A percentile compares a stretch with the other conserved stretches of the same genome.
Conservation (phyloP, 148 eudicot genomes). For the Silene uniflora region DNA sequence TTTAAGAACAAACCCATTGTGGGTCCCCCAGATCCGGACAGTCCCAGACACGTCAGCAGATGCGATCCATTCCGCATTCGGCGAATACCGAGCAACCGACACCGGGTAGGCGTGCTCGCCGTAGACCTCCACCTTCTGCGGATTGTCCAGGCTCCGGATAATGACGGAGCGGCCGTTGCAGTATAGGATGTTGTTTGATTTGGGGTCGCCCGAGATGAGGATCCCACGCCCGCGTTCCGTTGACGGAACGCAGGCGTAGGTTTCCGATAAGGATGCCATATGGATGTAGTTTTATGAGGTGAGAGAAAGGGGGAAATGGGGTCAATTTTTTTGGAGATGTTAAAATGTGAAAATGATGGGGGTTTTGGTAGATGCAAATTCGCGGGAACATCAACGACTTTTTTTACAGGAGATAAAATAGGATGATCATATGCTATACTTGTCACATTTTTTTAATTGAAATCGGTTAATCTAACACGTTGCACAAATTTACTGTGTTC, state of each 20-base stretch:
- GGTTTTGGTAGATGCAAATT: neutral
- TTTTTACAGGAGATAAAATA: neutral
- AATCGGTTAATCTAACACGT: conserved; percentile 4
- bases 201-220: conserved; percentile 79
- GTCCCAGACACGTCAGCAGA: conserved; percentile 83
- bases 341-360: neutral
- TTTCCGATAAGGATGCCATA: conserved; percentile 41
- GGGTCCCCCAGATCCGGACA: conserved; percentile 93
- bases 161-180: conserved; percentile 84
- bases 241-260: conserved; percentile 88
- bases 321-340: neutral
- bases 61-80: conserved; percentile 93
- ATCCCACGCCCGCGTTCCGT: conserved; percentile 94
- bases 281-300: neutral
- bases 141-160: conserved; percentile 69
- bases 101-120: conserved; percentile 82
- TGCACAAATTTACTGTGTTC: neutral
- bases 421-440: neutral
- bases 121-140: conserved; percentile 52
- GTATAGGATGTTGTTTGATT: conserved; percentile 73
- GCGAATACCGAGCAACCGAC: conserved; percentile 83
- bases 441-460: neutral
- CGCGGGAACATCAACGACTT: conserved; percentile 14
- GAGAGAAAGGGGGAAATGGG: conserved; percentile 13
- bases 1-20: conserved; percentile 70